Evolutionary conservation across 164 flowering plant species (phyloP).

Genomic region (Kingdonia uniflora): DNA sequence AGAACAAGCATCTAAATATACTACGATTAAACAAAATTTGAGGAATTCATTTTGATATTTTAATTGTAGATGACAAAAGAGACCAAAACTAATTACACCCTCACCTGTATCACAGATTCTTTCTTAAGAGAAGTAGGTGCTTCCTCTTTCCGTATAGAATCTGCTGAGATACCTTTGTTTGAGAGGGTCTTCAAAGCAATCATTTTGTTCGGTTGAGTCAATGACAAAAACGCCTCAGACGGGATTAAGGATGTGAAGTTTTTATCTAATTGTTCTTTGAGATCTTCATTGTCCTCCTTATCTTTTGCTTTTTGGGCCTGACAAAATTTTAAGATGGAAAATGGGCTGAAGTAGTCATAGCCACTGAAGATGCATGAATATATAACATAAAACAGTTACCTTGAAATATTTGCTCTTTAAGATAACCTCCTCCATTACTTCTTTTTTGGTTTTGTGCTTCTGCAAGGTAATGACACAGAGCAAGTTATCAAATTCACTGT

Average conservation of each 20-base stretch:
- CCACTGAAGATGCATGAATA: too few relatives aligned
- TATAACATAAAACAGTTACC: conserved; percentile 31
- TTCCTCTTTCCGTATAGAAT: conserved; percentile 27
- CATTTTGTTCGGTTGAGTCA: conserved; percentile 52
- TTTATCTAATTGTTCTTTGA: conserved; percentile 66
- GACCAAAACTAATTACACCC: too few relatives aligned
- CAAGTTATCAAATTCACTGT: too few relatives aligned
- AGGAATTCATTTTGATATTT: too few relatives aligned
- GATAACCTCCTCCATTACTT: conserved; percentile 81
- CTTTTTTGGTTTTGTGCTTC: conserved; percentile 79
- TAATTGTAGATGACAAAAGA: too few relatives aligned
- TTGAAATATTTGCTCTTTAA: conserved; percentile 68
- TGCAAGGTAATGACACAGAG: conserved; percentile 23
- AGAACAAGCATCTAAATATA: too few relatives aligned
- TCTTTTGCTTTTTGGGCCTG: conserved; percentile 79
- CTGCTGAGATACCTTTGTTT: conserved; percentile 29
- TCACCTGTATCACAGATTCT: conserved; percentile 32
- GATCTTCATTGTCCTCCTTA: conserved; percentile 71
- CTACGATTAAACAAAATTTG: too few relatives aligned
- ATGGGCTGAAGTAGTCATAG: not conserved
- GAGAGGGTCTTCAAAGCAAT: conserved; percentile 50
- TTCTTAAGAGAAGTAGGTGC: conserved; percentile 5
- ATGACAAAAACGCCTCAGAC: conserved; percentile 39
- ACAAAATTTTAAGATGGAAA: not conserved
- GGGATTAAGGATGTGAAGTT: conserved; percentile 54